Evolutionary conservation across 768 basidiomycete species (phyloP).

Genomic region (Lentinula boryana): DNA sequence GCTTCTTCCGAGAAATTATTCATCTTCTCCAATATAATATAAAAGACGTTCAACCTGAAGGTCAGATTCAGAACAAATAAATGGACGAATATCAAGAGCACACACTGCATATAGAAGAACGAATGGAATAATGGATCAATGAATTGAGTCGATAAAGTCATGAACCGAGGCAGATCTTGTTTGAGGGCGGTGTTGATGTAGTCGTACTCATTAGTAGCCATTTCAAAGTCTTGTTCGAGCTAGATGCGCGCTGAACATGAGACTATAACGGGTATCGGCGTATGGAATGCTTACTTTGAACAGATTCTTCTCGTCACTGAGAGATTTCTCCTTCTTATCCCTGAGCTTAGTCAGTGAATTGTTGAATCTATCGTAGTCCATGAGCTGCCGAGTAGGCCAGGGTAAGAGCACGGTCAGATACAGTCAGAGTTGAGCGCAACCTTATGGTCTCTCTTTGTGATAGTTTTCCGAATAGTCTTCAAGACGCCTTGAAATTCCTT

Average conservation of each 20-base stretch:
- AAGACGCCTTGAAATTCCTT: constrained; percentile 86
- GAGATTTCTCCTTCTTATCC: constrained; percentile 97
- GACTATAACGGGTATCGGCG: neutral
- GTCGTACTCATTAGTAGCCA: constrained; percentile 89
- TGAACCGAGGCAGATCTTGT: constrained; percentile 89
- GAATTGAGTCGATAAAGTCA: constrained; percentile 81
- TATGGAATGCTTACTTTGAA: constrained; percentile 63
- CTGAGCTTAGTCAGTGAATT: constrained; percentile 92
- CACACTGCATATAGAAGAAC: constrained; percentile 99
- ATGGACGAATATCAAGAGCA: constrained; percentile 13
- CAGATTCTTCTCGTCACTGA: constrained; percentile 93
- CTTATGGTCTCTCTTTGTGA: constrained; percentile 97
- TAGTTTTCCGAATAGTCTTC: constrained; percentile 88
- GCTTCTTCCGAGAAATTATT: constrained; percentile 75
- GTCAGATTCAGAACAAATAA: neutral
- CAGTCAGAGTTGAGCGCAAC: constrained; percentile 28
- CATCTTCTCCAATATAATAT: constrained; percentile 91
- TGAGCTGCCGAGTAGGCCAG: constrained; percentile 41
- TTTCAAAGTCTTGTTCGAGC: constrained; percentile 95
- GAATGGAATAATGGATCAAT: constrained; percentile 98
- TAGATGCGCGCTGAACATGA: constrained; percentile 20
- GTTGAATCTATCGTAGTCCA: constrained; percentile 95
- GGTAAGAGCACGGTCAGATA: neutral
- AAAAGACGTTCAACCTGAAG: constrained; percentile 83
- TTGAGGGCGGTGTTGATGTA: constrained; percentile 89